Base-by-base conservation (phyloP, 2,329 filamentous ascomycete species). In the Aspergillus latus region DNA sequence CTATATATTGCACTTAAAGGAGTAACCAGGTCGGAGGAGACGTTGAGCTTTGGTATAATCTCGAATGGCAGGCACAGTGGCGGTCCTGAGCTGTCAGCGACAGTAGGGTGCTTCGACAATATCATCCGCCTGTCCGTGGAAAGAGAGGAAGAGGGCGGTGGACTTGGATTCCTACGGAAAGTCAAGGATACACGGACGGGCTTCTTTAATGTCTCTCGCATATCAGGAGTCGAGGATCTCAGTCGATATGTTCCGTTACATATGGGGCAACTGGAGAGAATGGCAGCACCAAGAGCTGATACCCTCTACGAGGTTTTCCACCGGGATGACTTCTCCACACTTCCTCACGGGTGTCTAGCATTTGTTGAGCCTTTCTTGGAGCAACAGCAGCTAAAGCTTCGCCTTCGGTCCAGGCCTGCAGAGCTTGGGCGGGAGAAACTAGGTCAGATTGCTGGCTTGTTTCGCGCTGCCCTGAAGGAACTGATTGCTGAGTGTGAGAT, bases 21-120 rank as follows among this genome's bases (percentile, higher is more conserved):
- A 15, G 21, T 51, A 15, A 7, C 11, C 5, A 49, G 15, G 10
- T 21, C n/a, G 4, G 26, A 11, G 11, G 48, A 51, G 28, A 7
- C 9, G 15, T 15, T 47, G 11, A 29, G 40, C 4, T 50, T 56
- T 28, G 36, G 15, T 26, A 21, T 32, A 6, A 51, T 56, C 5
- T 11, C n/a, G 2, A 36, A 42, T 16, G 48, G 37, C 5, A 47
- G 53, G 29, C 26, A 10, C 9, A 8, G 15, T n/a, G 32, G 11
- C 2, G 43, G 28, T 10, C 11, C 13, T 8, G 48, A 16, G 4
- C 16, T 34, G 5, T 26, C 34, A 7, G 16, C 5, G 2, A 28
- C 36, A 6, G 34, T 51, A 13, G 53, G 48, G 3, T 56, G 53
- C 13, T 56, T 51, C 21, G 53, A 56, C 26, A 51, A n/a, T 11